Percentiles rank a stretch among this genome's conserved stretches.
These are phyloP conservation scores for Meyerozyma athensensis DNA, from an alignment of 1,139 yeast genomes.

Conservation along the genomic window DNA sequence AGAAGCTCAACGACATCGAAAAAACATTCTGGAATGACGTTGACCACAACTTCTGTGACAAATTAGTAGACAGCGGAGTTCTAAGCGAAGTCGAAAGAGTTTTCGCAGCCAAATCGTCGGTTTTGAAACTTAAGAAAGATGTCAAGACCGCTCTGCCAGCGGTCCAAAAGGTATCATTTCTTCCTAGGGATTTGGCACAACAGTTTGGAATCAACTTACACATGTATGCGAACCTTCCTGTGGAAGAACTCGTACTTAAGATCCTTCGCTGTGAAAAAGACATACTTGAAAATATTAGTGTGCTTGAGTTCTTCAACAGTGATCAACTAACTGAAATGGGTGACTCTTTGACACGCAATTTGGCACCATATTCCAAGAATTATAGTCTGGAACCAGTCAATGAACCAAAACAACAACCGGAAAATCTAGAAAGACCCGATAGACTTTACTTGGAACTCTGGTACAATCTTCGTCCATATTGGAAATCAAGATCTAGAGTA, in stretches of 20 bases:
- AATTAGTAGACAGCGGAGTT: constrained; percentile 64
- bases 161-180: constrained; percentile 46
- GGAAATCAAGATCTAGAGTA: constrained; percentile 85
- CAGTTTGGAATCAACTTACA: constrained; percentile 93
- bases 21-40: constrained; percentile 79
- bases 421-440: constrained; percentile 74
- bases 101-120: constrained; percentile 62
- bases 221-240: constrained; percentile 60
- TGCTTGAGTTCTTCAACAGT: constrained; percentile 75
- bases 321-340: constrained; percentile 73
- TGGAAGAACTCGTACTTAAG: constrained; percentile 57
- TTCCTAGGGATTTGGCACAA: constrained; percentile 74
- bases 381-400: constrained; percentile 23
- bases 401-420: constrained; percentile 53
- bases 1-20: constrained; percentile 63
- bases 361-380: constrained; percentile 67
- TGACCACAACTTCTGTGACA: constrained; percentile 47
- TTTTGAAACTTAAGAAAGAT: constrained; percentile 37
- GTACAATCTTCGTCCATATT: constrained; percentile 72
- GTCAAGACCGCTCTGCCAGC: constrained; percentile 16
- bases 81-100: constrained; percentile 71
- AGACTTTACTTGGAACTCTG: constrained; percentile 73
- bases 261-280: constrained; percentile 71
- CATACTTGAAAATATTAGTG: constrained; percentile 60
- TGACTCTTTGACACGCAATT: constrained; percentile 56